Evolutionary conservation across 2,329 filamentous ascomycete species (phyloP).

Genomic region (Knoxdaviesia proteae): DNA sequence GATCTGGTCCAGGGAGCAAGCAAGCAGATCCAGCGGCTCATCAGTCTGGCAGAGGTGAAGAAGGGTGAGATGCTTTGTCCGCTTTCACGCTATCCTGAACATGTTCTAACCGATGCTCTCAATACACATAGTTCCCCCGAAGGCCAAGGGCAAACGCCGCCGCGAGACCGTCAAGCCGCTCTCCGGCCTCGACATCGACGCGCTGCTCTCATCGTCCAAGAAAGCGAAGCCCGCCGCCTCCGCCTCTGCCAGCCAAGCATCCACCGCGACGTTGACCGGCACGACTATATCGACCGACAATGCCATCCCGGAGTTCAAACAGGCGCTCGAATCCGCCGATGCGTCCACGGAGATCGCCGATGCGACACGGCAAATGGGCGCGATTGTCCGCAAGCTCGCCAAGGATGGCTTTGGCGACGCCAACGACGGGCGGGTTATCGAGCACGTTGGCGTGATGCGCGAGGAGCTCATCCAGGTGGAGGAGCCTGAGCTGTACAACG

Average conservation of each 20-base stretch:
- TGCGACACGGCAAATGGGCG: constrained; percentile 53
- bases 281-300: constrained; percentile 39
- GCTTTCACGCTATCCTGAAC: background rate
- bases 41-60: constrained; percentile 58
- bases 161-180: constrained; percentile 59
- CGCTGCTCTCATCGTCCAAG: constrained; percentile 30
- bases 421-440: constrained; percentile 53
- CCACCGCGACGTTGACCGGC: constrained; percentile 1
- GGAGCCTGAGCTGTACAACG: constrained; percentile 57
- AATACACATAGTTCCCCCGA: constrained; percentile 43
- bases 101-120: constrained; percentile 5
- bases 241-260: background rate
- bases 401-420: constrained; percentile 53
- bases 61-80: constrained; percentile 32
- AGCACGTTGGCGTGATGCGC: constrained; percentile 58
- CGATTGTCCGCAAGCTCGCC: constrained; percentile 48
- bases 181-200: constrained; percentile 73
- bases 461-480: constrained; percentile 58
- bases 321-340: constrained; percentile 41
- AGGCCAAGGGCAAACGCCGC: constrained; percentile 51
- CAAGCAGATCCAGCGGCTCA: constrained; percentile 39
- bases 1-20: constrained; percentile 39
- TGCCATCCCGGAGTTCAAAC: constrained; percentile 78
- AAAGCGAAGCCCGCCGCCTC: constrained; percentile 7
- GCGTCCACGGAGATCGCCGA: constrained; percentile 41